Percentiles rank a stretch among this genome's conserved stretches.
Evolutionary conservation across 2,329 filamentous ascomycete genomes (phyloP).

Genomic region (Aspergillus aculeatus): DNA sequence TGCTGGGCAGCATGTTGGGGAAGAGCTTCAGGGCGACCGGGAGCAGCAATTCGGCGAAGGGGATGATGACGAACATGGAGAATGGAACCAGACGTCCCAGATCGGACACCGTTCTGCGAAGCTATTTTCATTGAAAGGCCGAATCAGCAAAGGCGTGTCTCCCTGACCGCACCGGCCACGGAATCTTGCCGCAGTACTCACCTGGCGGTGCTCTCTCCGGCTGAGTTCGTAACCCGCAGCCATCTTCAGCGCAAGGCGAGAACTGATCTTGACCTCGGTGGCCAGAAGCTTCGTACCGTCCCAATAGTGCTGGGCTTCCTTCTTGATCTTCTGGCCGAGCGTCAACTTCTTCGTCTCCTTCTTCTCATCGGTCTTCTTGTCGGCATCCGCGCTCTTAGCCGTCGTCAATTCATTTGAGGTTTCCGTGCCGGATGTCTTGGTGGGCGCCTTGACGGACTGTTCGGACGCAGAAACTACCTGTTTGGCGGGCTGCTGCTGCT

Average conservation of each 20-base stretch:
- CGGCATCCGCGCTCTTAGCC: conserved; percentile 54
- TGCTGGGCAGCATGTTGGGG: conserved; percentile 95
- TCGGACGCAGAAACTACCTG: conserved; percentile 41
- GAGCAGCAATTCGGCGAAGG: conserved; percentile 89
- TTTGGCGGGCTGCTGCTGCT: conserved; percentile 27
- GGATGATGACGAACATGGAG: conserved; percentile 94
- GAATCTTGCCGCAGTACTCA: conserved; percentile 31
- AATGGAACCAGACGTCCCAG: conserved; percentile 90
- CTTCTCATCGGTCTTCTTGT: conserved; percentile 61
- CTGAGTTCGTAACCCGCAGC: conserved; percentile 95
- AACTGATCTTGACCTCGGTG: conserved; percentile 90
- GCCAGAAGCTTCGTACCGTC: conserved; percentile 94
- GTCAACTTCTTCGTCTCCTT: conserved; percentile 85
- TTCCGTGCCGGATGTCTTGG: conserved; percentile 47
- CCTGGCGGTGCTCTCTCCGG: conserved; percentile 85
- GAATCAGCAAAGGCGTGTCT: not conserved
- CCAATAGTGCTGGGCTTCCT: conserved; percentile 93
- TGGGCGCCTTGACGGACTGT: conserved; percentile 46
- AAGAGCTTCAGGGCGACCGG: conserved; percentile 91
- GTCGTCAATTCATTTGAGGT: conserved; percentile 63
- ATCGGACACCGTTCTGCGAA: conserved; percentile 91
- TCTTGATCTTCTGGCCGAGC: conserved; percentile 88
- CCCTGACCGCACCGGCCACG: no score
- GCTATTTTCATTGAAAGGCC: conserved; percentile 37
- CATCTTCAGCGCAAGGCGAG: conserved; percentile 91